Evolutionary conservation across 2,329 filamentous ascomycete genomes (phyloP), one percentile per base, ranked within the genome.

Genomic region (Botryotinia narcissicola): DNA sequence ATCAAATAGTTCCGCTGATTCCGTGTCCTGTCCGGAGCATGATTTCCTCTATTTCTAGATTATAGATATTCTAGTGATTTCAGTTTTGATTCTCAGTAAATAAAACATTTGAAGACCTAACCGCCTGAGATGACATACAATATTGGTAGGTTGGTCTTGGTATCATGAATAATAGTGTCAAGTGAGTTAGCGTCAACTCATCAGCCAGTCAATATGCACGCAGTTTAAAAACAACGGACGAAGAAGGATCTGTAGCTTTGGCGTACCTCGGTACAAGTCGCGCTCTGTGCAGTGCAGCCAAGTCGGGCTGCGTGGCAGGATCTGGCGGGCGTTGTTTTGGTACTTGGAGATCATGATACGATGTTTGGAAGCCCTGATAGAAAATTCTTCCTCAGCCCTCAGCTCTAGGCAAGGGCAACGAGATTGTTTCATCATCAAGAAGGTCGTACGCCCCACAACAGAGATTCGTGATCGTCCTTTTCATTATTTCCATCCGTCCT

Each of bases 241-340:
- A 46, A 70, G 20, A 70, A 62, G 57, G 29, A 44, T 61, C 35
- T 4, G 32, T 18, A 70, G 54, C 68, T 62, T 70, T n/a, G 68
- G 35, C 32, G 42, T 42, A 70, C 68, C 57, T 70, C 68, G 68
- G 57, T 32, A 60, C 51, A 32, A 25, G 16, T 61, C 40, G 68
- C 20, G 37, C 68, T 61, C 37, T 63, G 40, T 71, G 69, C 68
- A 29, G 35, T 59, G 68, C 57, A 64, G 62, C 62, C 29, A 46
- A 46, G 62, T 46, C 40, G 16, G 40, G 62, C 62, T 46, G 62
- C 62, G 62, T 64, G 62, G 62, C 62, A 64, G 62, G 62, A 46
- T 64, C 40, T 64, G 62, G 62, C 40, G 62, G 42, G 62, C 62
- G n/a, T 10, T 29, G 62, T 25, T 64, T 64, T 32, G 40, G 62